Percentiles rank a stretch among this genome's conserved stretches.
Conservation (phyloP, 257 asterid genomes). For the Scutellaria galericulata region DNA sequence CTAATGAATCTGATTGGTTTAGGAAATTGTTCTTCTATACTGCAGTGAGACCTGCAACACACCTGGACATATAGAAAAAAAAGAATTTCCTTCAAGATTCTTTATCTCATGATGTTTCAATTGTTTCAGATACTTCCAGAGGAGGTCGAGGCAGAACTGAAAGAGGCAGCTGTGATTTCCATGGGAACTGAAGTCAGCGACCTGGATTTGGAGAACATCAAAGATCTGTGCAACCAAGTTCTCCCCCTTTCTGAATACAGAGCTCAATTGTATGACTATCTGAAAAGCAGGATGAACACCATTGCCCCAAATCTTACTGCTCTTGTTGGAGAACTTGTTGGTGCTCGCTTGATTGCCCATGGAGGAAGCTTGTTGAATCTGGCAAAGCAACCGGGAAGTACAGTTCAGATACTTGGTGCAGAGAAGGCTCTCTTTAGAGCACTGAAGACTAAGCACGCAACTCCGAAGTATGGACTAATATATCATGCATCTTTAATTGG, state of each 20-base stretch:
- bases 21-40: background rate
- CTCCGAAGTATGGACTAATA: conserved; percentile 90
- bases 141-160: conserved; percentile 81
- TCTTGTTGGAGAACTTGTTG: conserved; percentile 93
- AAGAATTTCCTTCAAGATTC: background rate
- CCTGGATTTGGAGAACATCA: conserved; percentile 80
- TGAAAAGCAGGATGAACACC: conserved; percentile 90
- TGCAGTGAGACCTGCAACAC: background rate
- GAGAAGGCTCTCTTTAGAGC: conserved; percentile 95
- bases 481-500: conserved; percentile 93
- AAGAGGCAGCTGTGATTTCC: conserved; percentile 84
- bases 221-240: conserved; percentile 86
- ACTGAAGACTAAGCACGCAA: conserved; percentile 85
- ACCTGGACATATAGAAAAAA: background rate
- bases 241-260: conserved; percentile 82
- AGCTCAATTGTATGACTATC: conserved; percentile 80
- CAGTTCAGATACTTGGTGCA: conserved; percentile 93
- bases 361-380: conserved; percentile 92
- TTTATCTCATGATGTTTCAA: background rate
- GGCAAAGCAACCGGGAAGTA: conserved; percentile 96
- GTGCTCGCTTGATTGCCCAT: conserved; percentile 94
- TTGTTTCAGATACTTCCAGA: conserved; percentile 65
- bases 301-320: conserved; percentile 94
- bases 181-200: conserved; percentile 98
- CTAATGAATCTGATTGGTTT: background rate